Evolutionary conservation across 371 early-diverging fungal species (phyloP), one percentile per base, ranked within the genome.

Genomic region (Phascolomyces articulosus): DNA sequence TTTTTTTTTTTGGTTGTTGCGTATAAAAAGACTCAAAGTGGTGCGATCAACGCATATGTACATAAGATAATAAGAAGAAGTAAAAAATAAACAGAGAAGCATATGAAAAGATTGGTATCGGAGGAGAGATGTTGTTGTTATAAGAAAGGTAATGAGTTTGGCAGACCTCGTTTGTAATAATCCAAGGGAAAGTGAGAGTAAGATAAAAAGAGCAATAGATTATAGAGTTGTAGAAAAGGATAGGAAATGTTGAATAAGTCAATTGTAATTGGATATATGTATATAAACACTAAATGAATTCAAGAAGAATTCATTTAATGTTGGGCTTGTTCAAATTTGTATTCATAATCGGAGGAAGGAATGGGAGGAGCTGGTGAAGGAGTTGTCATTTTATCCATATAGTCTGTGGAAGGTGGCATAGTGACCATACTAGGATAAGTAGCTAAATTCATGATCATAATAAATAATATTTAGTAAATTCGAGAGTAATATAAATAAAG

Each of bases 41-140:
- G 56, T 26, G 48, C 44, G 56, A 64, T 55, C 49, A 60, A 60
- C 66, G 61, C 61, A 47, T 66, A 66, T 66, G 40, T 66, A 61
- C 66, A 66, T 56, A 66, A 60, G 57, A 60, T 44, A 48, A 49
- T 21, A 28, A 21, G 24, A 58, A 59, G 51, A 27, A 41, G 40
- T n/a, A 58, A 40, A 38, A 55, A 55, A 21, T 26, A 29, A 48
- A 29, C 48, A 60, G 28, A 28, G 49, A 38, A 63, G 55, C 40
- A 58, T 31, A 58, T 31, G 11, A 40, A 58, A 58, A 44, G n/a
- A 13, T 29, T 15, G 21, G 44, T 40, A 24, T n/a, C 2, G 23
- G 47, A 44, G 26, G 28, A 40, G 23, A 15, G 16, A 10, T 20
- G 40, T 11, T 31, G 31, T n/a, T 2, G 60, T 27, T 38, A 11